These are phyloP conservation scores for Chrysosporium queenslandicum DNA, from an alignment of 2,329 filamentous ascomycete species.

Conservation along the genomic window DNA sequence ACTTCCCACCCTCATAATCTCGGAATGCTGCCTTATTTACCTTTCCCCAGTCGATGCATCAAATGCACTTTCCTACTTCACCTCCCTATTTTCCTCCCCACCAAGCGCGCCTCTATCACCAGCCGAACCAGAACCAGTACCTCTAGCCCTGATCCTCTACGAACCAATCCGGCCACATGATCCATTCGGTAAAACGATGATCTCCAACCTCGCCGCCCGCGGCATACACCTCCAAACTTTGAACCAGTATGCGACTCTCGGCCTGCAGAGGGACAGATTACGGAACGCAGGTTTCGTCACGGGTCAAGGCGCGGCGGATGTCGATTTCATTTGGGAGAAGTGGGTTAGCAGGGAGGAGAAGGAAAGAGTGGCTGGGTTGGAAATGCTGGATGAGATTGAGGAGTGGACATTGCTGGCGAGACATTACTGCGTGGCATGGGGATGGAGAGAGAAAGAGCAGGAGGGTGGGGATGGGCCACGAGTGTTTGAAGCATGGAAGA, in stretches of 20 bases:
- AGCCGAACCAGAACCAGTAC: constrained; percentile 31
- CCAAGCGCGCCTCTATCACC: background rate
- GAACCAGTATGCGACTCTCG: constrained; percentile 56
- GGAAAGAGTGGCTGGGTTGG: constrained; percentile 64
- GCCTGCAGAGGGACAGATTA: constrained; percentile 59
- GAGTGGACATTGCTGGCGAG: constrained; percentile 79
- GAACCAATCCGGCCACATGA: constrained; percentile 79
- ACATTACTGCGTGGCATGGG: constrained; percentile 90
- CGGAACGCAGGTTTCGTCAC: constrained; percentile 53
- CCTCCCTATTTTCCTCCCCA: constrained; percentile 35
- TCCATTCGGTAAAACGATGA: constrained; percentile 84
- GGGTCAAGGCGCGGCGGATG: constrained; percentile 49
- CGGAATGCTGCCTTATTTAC: constrained; percentile 93
- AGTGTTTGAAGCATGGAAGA: constrained; percentile 31
- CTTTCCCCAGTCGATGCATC: constrained; percentile 56
- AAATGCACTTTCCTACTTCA: constrained; percentile 56
- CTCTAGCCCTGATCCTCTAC: constrained; percentile 62
- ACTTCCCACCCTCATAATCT: constrained; percentile 74
- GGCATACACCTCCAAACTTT: constrained; percentile 79
- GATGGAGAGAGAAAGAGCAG: constrained; percentile 50
- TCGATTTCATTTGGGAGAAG: constrained; percentile 61
- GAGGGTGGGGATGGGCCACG: constrained; percentile 29
- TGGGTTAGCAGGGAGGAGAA: constrained; percentile 67
- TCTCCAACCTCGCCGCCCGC: constrained; percentile 71
- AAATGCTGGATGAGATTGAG: constrained; percentile 90